These are phyloP conservation scores for Macaranga tanarius DNA, from an alignment of 441 rosid genomes.

Conservation along the genomic window DNA sequence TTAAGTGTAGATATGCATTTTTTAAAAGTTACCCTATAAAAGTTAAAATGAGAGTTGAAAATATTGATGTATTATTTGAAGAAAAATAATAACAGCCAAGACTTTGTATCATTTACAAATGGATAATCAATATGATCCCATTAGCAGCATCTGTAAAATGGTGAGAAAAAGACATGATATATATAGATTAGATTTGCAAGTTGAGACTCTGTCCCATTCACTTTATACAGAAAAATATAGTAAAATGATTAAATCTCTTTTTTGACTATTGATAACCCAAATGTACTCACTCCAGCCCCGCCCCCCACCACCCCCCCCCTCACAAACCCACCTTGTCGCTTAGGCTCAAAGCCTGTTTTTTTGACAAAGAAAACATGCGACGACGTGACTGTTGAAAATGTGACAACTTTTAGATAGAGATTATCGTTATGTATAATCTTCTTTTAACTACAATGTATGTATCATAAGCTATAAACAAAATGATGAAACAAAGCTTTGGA, in stretches of 20 bases:
- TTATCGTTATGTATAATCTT: not conserved
- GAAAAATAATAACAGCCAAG: no score
- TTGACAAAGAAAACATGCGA: not conserved
- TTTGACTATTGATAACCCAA: not conserved
- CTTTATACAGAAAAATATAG: not conserved
- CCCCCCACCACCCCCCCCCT: no score
- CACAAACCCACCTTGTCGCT: not conserved
- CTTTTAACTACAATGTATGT: not conserved
- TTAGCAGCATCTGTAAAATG: not conserved
- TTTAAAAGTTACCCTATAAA: no score
- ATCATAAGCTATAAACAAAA: not conserved
- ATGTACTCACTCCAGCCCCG: not conserved
- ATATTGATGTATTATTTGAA: no score
- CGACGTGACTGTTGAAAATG: not conserved
- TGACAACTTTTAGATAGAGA: not conserved
- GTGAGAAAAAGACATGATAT: not conserved
- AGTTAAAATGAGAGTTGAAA: no score
- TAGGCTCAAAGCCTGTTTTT: conserved; percentile 1
- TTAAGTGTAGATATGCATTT: no score
- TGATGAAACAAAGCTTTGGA: not conserved
- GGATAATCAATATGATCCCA: not conserved
- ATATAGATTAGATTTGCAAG: not conserved
- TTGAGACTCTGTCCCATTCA: not conserved
- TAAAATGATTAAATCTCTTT: not conserved
- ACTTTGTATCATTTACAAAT: no score